These are phyloP conservation scores for Medicago ruthenica DNA, from an alignment of 306 rosid genomes.

Conservation along the genomic window DNA sequence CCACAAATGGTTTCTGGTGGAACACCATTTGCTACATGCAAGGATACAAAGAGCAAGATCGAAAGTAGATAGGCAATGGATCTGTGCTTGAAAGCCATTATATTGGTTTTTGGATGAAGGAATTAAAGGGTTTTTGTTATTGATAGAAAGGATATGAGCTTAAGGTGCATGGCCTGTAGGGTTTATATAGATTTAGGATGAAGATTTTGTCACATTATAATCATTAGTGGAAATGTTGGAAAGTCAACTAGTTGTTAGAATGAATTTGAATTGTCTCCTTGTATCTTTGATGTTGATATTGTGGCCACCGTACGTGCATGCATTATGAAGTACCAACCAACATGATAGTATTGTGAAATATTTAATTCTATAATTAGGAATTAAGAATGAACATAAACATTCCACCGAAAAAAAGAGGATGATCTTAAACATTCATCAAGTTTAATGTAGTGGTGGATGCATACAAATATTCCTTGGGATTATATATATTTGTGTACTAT, in stretches of 20 bases:
- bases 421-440: no score
- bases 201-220: conserved; percentile 23
- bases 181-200: conserved; percentile 39
- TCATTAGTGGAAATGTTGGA: conserved; percentile 1
- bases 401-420: no score
- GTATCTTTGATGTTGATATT: conserved; percentile 12
- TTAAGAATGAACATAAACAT: no score
- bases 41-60: conserved; percentile 2
- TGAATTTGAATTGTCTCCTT: neutral
- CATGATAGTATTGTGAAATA: neutral
- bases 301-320: conserved; percentile 29
- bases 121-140: neutral
- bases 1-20: neutral
- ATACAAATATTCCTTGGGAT: no score
- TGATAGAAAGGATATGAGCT: conserved; percentile 4
- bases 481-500: no score
- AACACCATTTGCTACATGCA: conserved; percentile 36
- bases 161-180: conserved; percentile 20
- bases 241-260: conserved; percentile 32
- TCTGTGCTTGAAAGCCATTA: conserved; percentile 47
- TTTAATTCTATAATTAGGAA: no score
- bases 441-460: no score
- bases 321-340: conserved; percentile 4
- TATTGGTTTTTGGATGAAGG: conserved; percentile 21
- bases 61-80: neutral